Conservation (phyloP, 169 alveolate species). For the Babesia ovata region DNA sequence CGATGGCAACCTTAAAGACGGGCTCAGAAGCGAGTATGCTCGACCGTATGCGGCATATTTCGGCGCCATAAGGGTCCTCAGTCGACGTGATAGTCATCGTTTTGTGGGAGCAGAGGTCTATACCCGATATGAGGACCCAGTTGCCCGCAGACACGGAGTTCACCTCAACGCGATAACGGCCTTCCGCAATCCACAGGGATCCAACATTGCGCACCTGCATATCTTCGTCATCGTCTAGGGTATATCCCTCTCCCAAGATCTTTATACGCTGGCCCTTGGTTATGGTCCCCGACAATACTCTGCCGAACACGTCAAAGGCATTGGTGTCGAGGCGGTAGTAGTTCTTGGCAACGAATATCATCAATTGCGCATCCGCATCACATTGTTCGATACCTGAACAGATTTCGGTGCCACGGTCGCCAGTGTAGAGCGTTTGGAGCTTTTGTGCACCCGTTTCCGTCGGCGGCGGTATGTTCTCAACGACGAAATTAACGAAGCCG, state of each 20-base stretch:
- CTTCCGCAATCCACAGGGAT: constrained; percentile 91
- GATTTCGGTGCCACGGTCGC: constrained; percentile 69
- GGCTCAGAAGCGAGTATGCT: constrained; percentile 59
- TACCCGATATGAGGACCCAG: constrained; percentile 95
- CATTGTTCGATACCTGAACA: constrained; percentile 64
- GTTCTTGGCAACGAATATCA: constrained; percentile 89
- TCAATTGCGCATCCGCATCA: constrained; percentile 85
- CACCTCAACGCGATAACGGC: constrained; percentile 91
- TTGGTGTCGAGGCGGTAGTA: constrained; percentile 91
- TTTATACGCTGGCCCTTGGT: constrained; percentile 91
- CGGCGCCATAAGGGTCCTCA: constrained; percentile 40
- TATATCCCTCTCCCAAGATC: constrained; percentile 92
- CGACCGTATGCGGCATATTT: constrained; percentile 46
- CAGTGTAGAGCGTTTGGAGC: constrained; percentile 81
- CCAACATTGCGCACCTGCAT: constrained; percentile 85
- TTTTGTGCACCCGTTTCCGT: constrained; percentile 70
- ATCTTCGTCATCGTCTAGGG: constrained; percentile 97
- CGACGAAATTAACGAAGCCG: constrained; percentile 90
- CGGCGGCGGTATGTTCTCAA: constrained; percentile 72
- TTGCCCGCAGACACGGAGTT: constrained; percentile 88
- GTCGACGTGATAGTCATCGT: constrained; percentile 87
- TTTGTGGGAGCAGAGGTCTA: constrained; percentile 88
- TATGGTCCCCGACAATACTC: constrained; percentile 96
- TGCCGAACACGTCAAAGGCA: constrained; percentile 93
- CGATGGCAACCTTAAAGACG: constrained; percentile 91